A percentile compares a stretch with the other conserved stretches of the same genome.
Evolutionary conservation across 1,284 basidiomycete genomes (phyloP).

Genomic region (Hemileia vastatrix): DNA sequence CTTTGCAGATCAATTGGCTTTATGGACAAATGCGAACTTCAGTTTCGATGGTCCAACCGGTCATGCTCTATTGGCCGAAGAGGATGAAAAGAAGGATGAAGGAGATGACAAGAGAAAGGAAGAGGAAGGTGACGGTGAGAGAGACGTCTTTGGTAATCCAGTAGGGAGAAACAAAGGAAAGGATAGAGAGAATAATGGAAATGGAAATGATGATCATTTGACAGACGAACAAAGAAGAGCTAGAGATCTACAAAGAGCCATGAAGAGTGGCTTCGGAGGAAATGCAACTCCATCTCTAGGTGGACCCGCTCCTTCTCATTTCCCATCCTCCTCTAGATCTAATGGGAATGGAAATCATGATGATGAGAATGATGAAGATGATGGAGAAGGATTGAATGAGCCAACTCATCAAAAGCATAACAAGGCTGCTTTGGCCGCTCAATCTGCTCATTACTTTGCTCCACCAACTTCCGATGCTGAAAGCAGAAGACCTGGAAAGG

Average conservation of each 20-base stretch:
- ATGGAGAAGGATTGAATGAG: background rate
- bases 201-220: background rate
- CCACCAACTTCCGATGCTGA: conserved; percentile 10
- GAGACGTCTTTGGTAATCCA: background rate
- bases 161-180: background rate
- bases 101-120: conserved; percentile 18
- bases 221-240: background rate
- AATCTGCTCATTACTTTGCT: conserved; percentile 13
- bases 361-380: too few species aligned
- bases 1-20: conserved; percentile 41
- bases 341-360: background rate
- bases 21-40: conserved; percentile 44
- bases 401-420: conserved; percentile 19
- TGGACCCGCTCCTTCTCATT: background rate
- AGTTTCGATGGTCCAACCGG: conserved; percentile 43
- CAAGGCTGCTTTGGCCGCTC: background rate
- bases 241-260: background rate
- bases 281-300: background rate
- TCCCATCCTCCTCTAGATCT: background rate
- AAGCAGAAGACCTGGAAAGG: background rate
- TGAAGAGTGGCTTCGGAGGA: background rate
- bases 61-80: conserved; percentile 40
- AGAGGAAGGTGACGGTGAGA: background rate
- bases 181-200: background rate
- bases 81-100: conserved; percentile 39